Percentiles rank a stretch among this genome's conserved stretches.
phyloP scores from a whole-genome alignment of 2,329 filamentous ascomycete genomes.

The Fusarium fracticaudum region DNA sequence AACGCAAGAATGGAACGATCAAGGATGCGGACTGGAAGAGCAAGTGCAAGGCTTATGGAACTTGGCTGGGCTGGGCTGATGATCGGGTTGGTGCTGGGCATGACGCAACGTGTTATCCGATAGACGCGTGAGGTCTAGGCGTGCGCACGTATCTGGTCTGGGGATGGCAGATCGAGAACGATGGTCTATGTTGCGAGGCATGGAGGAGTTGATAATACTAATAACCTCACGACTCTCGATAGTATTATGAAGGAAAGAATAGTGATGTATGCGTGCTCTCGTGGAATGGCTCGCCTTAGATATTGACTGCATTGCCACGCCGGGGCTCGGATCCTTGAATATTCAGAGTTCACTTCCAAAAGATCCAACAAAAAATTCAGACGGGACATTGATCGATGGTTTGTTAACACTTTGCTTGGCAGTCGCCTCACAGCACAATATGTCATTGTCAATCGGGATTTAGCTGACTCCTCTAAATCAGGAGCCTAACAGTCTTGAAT shows the following conservation, averaged over 20 bases:
- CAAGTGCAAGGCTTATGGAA: background rate
- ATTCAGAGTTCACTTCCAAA: background rate
- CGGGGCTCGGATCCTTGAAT: fast-evolving
- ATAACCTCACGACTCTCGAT: background rate
- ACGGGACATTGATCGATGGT: fast-evolving
- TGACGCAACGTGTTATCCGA: background rate
- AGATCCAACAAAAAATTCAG: background rate
- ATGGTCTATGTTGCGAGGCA: fast-evolving
- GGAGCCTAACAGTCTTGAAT: fast-evolving
- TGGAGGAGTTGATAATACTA: fast-evolving
- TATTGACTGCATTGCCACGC: fast-evolving
- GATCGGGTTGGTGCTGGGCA: background rate
- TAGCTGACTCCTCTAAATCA: fast-evolving
- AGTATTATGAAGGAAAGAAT: background rate
- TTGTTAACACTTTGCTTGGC: no score
- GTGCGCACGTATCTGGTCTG: fast-evolving
- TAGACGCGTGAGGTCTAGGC: background rate
- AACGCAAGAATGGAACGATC: background rate
- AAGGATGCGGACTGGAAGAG: background rate
- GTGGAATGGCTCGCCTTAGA: fast-evolving
- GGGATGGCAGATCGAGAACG: fast-evolving
- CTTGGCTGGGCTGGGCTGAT: background rate
- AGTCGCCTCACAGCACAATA: background rate
- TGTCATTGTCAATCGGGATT: fast-evolving
- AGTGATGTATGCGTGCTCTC: background rate